These are phyloP conservation scores for Mikania micrantha DNA, from an alignment of 129 eudicot genomes.

Conservation along the genomic window DNA sequence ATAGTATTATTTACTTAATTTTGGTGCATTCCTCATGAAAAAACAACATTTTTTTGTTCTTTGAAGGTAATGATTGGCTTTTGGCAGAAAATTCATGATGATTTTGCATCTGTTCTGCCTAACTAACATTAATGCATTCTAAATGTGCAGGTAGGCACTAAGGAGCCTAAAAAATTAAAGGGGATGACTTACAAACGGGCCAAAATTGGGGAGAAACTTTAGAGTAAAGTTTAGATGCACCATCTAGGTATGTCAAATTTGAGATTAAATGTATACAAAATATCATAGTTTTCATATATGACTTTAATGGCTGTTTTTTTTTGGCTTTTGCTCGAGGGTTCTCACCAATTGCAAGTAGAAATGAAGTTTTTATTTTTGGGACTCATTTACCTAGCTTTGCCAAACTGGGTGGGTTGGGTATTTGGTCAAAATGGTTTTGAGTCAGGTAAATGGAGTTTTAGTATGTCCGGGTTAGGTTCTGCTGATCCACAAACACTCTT, in stretches of 20 bases:
- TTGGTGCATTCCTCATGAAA: neutral
- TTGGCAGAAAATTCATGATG: neutral
- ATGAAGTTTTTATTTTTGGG: neutral
- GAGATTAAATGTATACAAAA: neutral
- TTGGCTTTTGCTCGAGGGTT: neutral
- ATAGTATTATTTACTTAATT: neutral
- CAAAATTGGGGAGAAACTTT: neutral
- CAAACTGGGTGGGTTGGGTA: neutral
- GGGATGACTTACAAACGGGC: neutral
- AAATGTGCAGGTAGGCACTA: neutral
- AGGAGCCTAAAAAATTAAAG: neutral
- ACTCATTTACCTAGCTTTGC: neutral
- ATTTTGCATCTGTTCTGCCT: neutral
- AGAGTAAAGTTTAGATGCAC: neutral
- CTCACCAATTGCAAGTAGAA: neutral
- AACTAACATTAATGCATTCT: neutral
- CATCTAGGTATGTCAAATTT: neutral
- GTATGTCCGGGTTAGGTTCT: neutral
- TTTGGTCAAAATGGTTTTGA: neutral
- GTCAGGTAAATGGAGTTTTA: neutral
- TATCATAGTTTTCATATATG: neutral
- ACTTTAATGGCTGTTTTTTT: neutral
- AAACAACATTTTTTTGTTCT: neutral
- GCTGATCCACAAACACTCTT: neutral
- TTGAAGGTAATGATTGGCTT: neutral